Evolutionary conservation across 208 protist species (phyloP), one percentile per base, ranked within the genome.

Genomic region (Trypanosoma grayi): DNA sequence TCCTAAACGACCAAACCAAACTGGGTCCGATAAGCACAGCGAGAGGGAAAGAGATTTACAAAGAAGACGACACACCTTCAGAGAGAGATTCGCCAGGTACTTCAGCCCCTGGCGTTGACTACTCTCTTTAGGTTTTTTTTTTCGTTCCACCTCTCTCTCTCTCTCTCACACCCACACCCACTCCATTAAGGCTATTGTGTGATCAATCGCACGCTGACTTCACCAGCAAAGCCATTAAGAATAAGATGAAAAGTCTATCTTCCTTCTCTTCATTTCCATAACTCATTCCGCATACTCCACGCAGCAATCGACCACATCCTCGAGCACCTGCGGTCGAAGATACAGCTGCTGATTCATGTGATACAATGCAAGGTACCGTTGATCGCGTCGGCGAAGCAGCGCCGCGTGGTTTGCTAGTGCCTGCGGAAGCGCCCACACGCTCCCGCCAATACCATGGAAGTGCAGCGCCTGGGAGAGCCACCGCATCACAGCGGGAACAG

Each of bases 401-500:
- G 27, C 14, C 1, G 48, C 40, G 28, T 65, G 52, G 14, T 52
- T 56, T 11, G 0, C 27, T 24, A 72, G 40, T 20, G 28, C 27
- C 9, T 65, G 47, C 51, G 50, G 30, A n/a, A 72, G 22, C 25
- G 24, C 31, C 24, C 0, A 9, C 1, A 51, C 60, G 39, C 43
- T 44, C 1, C 66, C 43, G 0, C 20, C 47, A 20, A 72, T 24
- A 18, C 66, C 66, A 28, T 72, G 36, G 36, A 72, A 72, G 31
- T 65, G 33, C 25, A 72, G 41, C 22, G 66, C 57, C 25, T 72
- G 66, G 1, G 58, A 64, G 18, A 72, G 50, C 66, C 66, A 72
- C 25, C 48, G 30, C 57, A 55, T 60, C 4, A 59, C 43, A 37
- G 34, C 11, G 25, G 41, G 41, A 46, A 65, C 33, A 25, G 36